A percentile compares a stretch with the other conserved stretches of the same genome.
Conservation (phyloP, 768 basidiomycete genomes). For the Russula sp. region DNA sequence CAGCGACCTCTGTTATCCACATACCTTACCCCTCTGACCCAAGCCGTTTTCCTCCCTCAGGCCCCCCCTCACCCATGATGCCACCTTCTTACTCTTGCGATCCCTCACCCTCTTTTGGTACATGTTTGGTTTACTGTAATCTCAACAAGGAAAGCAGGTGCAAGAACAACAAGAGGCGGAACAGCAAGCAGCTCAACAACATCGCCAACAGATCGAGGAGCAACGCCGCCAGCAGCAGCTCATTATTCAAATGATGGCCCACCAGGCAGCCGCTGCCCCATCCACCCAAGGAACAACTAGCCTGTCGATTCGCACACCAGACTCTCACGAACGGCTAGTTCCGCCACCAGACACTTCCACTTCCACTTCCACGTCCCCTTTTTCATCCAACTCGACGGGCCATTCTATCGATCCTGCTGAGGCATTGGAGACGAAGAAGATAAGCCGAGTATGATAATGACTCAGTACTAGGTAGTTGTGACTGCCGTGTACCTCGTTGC, state of each 20-base stretch:
- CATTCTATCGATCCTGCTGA: conserved; percentile 62
- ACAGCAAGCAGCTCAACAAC: conserved; percentile 31
- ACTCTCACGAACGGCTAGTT: conserved; percentile 50
- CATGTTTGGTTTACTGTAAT: too few species aligned
- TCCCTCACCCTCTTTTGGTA: too few species aligned
- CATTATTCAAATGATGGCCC: conserved; percentile 17
- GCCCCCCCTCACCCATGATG: too few species aligned
- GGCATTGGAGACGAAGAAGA: conserved; percentile 67
- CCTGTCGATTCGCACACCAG: conserved; percentile 43
- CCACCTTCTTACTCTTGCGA: too few species aligned
- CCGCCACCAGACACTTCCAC: conserved; percentile 33
- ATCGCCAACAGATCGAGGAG: conserved; percentile 35
- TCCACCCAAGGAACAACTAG: conserved; percentile 25
- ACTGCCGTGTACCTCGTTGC: too few species aligned
- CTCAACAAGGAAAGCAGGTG: too few species aligned
- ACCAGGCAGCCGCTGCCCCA: conserved; percentile 20
- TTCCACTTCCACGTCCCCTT: conserved; percentile 36
- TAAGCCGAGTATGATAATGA: too few species aligned
- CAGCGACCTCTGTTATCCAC: too few species aligned
- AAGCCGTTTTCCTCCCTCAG: too few species aligned
- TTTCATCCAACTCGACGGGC: conserved; percentile 32
- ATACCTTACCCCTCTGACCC: too few species aligned
- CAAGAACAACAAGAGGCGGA: conserved; percentile 35
- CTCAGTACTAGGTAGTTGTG: too few species aligned
- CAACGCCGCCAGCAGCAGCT: conserved; percentile 31